Evolutionary conservation across 2,329 filamentous ascomycete genomes (phyloP), one percentile per base, ranked within the genome.

Genomic region (Pseudocercospora fuligena): DNA sequence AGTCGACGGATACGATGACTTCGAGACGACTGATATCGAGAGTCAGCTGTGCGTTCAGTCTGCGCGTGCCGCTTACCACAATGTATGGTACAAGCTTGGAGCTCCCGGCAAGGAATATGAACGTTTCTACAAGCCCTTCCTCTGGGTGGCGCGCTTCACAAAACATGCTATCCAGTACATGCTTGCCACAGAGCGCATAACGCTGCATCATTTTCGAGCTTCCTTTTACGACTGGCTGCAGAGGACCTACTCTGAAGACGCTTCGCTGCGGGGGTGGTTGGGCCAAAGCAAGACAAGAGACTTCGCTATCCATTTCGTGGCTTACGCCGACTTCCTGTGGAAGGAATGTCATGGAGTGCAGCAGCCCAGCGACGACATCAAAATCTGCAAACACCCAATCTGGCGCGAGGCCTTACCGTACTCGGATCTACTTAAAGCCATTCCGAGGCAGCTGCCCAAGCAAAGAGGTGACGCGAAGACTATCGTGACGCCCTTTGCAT

Each of bases 111-210:
- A 68, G 0, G 87, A 89, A 43, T 96, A 95, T 72, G 68, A 67
- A 11, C 79, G 87, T 1, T 93, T 89, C 71, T 85, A 89, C 66
- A 58, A 78, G 0, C 83, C 87, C 0, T 94, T 93, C 67, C 66
- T 89, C 0, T 95, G 91, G 91, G 78, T 94, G 0, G 89, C 88
- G 0, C 84, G 90, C 61, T 80, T 95, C 0, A 83, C 86, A 0
- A 94, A 94, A 73, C 88, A 93, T 72, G 84, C 91, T 25, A 82
- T 93, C 1, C 90, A 93, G 68, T 95, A 86, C 70, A 80, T 91
- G 57, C 70, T 77, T 1, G 65, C 75, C 3, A 62, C 69, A 1
- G 71, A 75, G 8, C 12, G 57, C 4, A 83, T 90, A 1, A 77
- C 78, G 0, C 80, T 93, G 0, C 63, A 79, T 2, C 79, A 88